Percentiles rank a stretch among this genome's conserved stretches.
phyloP scores from a whole-genome alignment of 768 basidiomycete genomes.

The Tulasnella calospora region DNA sequence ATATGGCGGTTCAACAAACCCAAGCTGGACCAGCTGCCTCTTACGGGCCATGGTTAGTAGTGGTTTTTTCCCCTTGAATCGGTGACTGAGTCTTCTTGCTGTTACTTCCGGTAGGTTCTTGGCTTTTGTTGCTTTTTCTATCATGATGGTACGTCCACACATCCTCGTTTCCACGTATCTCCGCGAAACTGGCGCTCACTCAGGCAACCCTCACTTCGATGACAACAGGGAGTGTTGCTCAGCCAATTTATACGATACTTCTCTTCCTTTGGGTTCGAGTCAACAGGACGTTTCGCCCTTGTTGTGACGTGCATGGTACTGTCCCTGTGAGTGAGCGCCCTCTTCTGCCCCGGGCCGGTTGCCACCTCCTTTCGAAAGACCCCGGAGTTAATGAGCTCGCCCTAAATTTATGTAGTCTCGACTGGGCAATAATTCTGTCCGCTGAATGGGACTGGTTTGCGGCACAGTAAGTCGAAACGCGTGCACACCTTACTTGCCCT shows the following conservation, averaged over 20 bases:
- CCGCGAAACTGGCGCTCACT: not conserved
- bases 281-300: not conserved
- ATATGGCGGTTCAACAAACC: not conserved
- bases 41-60: not conserved
- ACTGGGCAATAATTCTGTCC: not conserved
- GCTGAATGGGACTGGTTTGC: not conserved
- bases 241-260: not conserved
- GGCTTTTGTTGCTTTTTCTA: not conserved
- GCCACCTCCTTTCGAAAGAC: not conserved
- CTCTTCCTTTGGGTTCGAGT: not conserved
- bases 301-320: not conserved
- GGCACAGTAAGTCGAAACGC: not conserved
- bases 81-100: not conserved
- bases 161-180: not conserved
- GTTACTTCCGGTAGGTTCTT: not conserved
- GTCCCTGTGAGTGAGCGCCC: not conserved
- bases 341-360: not conserved
- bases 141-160: not conserved
- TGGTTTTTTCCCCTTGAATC: not conserved
- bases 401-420: not conserved
- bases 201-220: not conserved
- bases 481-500: not conserved
- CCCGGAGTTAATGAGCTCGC: not conserved
- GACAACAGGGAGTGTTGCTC: not conserved
- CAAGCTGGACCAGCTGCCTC: not conserved